Base-by-base conservation (phyloP, 768 basidiomycete genomes). In the Kwoniella dendrophila region DNA sequence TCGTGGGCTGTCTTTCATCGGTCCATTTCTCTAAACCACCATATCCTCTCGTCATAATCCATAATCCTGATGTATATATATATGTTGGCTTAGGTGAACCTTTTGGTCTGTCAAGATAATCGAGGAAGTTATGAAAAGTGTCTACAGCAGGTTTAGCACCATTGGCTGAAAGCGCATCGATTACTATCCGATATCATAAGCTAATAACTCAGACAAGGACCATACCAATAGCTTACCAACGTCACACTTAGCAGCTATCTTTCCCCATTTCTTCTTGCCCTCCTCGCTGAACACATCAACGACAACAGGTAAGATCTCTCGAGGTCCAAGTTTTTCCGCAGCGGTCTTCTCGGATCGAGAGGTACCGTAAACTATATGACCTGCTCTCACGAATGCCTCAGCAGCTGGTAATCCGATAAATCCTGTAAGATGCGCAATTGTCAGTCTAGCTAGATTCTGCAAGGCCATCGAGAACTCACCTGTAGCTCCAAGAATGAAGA, bases 51-150 rank as follows among this genome's bases (percentile, higher is more conserved):
- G 67, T 47, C 63, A 82, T 80, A 8, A 82, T 77, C 83, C 83
- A 84, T 0, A 80, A 78, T 10, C 83, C 83, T 0, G 82, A 82
- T 12, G 81, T 81, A 67, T 82, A 81, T 62, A 84, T 82, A 69
- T 81, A 84, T 0, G 80, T 73, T 30, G 83, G 72, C 65, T 82
- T 82, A 2, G 82, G 77, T 0, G 80, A 75, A 38, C 68, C 66
- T 0, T 66, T 30, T 1, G 80, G 77, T 20, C 72, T 65, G 3
- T 59, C 60, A 1, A 57, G n/a, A 20, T 60, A 44, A 10, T 48
- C 12, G 1, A 59, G n/a, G 57, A 68, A 59, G 52, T 57, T 26
- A 11, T 69, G 54, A 59, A 66, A 69, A 10, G 40, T 54, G 7
- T 45, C 54, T 4, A 66, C 26, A 4, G 75, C 77, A 24, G 75